Evolutionary conservation across 129 eudicot genomes (phyloP), one percentile per base, ranked within the genome.

Genomic region (Pseudognaphalium luteoalbum): DNA sequence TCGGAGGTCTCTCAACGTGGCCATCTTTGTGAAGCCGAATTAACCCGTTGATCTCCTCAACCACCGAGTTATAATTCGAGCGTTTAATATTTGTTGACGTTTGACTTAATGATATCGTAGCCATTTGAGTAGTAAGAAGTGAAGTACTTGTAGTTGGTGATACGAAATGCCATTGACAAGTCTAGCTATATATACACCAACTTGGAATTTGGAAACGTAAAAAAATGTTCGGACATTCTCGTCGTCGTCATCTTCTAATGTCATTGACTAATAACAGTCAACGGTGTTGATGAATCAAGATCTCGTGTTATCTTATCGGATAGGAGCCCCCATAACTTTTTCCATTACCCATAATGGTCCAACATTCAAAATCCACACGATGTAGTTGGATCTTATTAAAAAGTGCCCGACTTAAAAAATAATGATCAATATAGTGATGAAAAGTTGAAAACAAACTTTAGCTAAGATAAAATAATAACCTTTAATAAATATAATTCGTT

Each of bases 41-140:
- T 72, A 88, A 81, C 15, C 93, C 93, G 22, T 39, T 62, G 42
- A 88, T 81, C 73, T 88, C 88, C 25, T 88, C 90, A 39, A 80
- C 80, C 42, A 88, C 72, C 4, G 80, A 67, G 28, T 79, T 71
- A 22, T 66, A 74, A 58, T 56, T 71, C 1, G 74, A 70, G 32
- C 16, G 54, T 51, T 30, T 44, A 22, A 58, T 41, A 17, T 34
- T 37, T 11, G 83, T 74, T 74, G 80, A 80, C 71, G 54, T 68
- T 67, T 74, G 80, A 80, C 76, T 68, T 47, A 80, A 15, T 0
- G 80, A 80, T 20, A 80, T 67, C 0, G 75, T 67, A 5, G 80
- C 66, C 83, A 80, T 80, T 74, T 65, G 3, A 80, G 16, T 57
- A 5, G 80, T 72, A 33, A 71, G 77, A 63, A 42, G 8, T 2